phyloP scores from a whole-genome alignment of 192 early-diverging fungal genomes.

The Backusella australiensis region DNA sequence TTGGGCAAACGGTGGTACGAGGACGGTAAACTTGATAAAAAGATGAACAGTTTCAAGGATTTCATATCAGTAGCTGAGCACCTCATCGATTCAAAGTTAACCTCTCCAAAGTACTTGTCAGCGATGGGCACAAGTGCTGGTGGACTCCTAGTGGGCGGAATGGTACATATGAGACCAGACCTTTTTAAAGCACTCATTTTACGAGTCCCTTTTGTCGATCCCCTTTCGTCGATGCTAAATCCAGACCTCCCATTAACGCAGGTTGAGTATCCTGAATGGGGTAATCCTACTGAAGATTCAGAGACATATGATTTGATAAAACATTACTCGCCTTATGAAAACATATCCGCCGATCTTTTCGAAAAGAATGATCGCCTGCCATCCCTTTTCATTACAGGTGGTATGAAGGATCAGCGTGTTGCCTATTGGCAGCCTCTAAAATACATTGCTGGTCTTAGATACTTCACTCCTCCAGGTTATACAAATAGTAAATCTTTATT shows the following conservation, averaged over 20 bases:
- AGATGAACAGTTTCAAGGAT: conserved; percentile 72
- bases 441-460: conserved; percentile 72
- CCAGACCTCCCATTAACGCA: conserved; percentile 68
- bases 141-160: conserved; percentile 71
- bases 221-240: conserved; percentile 81
- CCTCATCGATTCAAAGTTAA: conserved; percentile 57
- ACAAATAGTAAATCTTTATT: conserved; percentile 30
- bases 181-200: conserved; percentile 74
- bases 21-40: conserved; percentile 66
- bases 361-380: conserved; percentile 33
- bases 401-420: conserved; percentile 80
- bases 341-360: conserved; percentile 28
- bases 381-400: conserved; percentile 72
- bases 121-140: conserved; percentile 77
- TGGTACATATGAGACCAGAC: conserved; percentile 50
- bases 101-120: conserved; percentile 53
- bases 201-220: conserved; percentile 84
- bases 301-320: conserved; percentile 55
- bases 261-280: conserved; percentile 78
- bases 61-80: conserved; percentile 66
- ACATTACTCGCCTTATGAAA: conserved; percentile 72
- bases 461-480: conserved; percentile 22
- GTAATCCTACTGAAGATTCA: conserved; percentile 55
- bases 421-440: conserved; percentile 85
- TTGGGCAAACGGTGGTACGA: conserved; percentile 79